Evolutionary conservation across 108 stramenopile genomes (phyloP), one percentile per base, ranked within the genome.

Genomic region (Skeletonema tropicum): DNA sequence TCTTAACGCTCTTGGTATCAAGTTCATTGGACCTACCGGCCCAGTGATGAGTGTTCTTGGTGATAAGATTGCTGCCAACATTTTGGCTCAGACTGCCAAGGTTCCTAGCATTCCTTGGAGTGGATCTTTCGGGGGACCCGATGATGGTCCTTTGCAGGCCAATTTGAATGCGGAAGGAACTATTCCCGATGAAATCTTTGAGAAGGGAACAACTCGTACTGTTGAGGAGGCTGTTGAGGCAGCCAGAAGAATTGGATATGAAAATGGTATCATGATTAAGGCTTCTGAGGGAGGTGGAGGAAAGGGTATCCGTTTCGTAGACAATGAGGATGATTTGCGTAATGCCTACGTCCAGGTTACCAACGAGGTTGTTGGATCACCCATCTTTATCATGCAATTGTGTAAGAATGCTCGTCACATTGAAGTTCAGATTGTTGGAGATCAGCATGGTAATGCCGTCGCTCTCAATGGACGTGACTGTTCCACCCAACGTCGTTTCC

Each of bases 391-490:
- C 73, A 98, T 98, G 97, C 97, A 98, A 80, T 93, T 98, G 21
- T 97, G 97, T 86, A 97, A 97, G 77, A 96, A 97, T 68, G 96
- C 97, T 12, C 94, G 98, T 82, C 98, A 98, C 87, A 87, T 99
- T 66, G 98, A 99, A 84, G 96, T 99, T 11, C 98, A 99, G 79
- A 97, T 99, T 82, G 97, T 99, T 68, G 98, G 97, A 62, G 98
- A 99, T 84, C 84, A 93, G 74, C 94, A 95, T 72, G 98, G 98
- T 21, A 98, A 98, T 75, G 97, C 96, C 59, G 95, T 98, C 33
- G 96, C 97, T 67, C 82, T 99, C 64, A 96, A 89, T 63, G 98
- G 97, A 60, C 94, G 97, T 76, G 98, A 99, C 71, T 99, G 98
- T 80, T 96, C 95, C 48, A 97, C 97, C 17, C 98, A 99, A 82